Percentiles rank a stretch among this genome's conserved stretches.
These are phyloP conservation scores for Starmerella stigmatis DNA, from an alignment of 805 yeast species.

Conservation along the genomic window DNA sequence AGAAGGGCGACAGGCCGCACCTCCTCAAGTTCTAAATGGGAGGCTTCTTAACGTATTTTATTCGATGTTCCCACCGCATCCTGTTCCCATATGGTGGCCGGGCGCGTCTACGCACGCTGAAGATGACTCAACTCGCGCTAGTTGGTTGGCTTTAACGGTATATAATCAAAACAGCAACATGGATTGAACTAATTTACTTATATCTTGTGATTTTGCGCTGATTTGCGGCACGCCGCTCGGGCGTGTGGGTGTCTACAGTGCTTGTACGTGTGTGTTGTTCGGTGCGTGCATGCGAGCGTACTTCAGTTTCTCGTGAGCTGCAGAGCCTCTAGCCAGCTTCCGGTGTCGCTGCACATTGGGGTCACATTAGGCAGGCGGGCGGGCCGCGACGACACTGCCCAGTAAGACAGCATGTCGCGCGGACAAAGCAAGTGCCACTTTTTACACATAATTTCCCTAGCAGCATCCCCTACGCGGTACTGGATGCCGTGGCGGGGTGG, in stretches of 20 bases:
- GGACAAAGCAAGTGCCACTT: background rate
- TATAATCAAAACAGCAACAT: slow-evolving; percentile 3
- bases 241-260: too few relatives aligned
- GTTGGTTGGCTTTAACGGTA: slow-evolving; percentile 1
- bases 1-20: slow-evolving; percentile 98
- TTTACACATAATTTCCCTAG: background rate
- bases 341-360: too few relatives aligned
- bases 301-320: too few relatives aligned
- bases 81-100: background rate
- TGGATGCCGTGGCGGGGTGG: background rate
- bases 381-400: too few relatives aligned
- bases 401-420: background rate
- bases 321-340: too few relatives aligned
- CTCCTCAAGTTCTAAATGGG: slow-evolving; percentile 77
- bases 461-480: background rate
- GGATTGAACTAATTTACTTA: background rate
- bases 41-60: slow-evolving; percentile 10
- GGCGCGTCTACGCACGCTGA: slow-evolving; percentile 5
- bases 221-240: too few relatives aligned
- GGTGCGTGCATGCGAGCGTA: too few relatives aligned
- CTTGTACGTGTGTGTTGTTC: too few relatives aligned
- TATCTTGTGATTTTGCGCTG: too few relatives aligned
- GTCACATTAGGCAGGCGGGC: too few relatives aligned
- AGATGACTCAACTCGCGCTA: background rate
- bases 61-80: slow-evolving; percentile 6